phyloP scores from a whole-genome alignment of 352 stramenopile genomes.

The Phytophthora capsici region DNA sequence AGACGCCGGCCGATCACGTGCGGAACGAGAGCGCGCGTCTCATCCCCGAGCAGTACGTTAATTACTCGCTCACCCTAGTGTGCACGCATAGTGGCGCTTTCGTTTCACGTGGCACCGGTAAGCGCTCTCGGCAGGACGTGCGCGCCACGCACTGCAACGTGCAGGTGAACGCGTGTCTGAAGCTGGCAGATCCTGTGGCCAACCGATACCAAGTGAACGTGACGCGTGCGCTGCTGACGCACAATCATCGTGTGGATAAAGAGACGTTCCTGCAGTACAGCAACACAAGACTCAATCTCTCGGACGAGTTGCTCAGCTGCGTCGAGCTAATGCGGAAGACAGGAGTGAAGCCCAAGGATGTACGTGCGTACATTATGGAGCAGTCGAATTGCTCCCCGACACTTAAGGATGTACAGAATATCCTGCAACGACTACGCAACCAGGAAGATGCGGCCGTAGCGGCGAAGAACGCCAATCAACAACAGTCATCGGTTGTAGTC shows the following conservation, averaged over 20 bases:
- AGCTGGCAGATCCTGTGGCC: slow-evolving; percentile 32
- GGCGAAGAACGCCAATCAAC: not conserved
- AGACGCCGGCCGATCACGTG: slow-evolving; percentile 3
- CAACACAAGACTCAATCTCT: slow-evolving; percentile 37
- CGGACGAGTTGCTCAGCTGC: slow-evolving; percentile 33
- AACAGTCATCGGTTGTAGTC: slow-evolving; percentile 2
- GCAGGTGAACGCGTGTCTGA: slow-evolving; percentile 46
- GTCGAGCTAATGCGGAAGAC: slow-evolving; percentile 48
- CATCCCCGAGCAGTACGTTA: slow-evolving; percentile 41
- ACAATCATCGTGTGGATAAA: slow-evolving; percentile 44
- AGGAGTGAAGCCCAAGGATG: slow-evolving; percentile 39
- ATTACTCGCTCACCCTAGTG: slow-evolving; percentile 48
- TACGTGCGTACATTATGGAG: slow-evolving; percentile 40
- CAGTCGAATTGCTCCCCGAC: slow-evolving; percentile 41
- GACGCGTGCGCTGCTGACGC: slow-evolving; percentile 36
- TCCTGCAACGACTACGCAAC: slow-evolving; percentile 31
- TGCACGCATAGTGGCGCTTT: slow-evolving; percentile 48
- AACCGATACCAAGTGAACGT: slow-evolving; percentile 40
- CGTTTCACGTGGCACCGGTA: slow-evolving; percentile 37
- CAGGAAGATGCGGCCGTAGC: slow-evolving; percentile 16
- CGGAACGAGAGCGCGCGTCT: slow-evolving; percentile 14
- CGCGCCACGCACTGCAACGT: slow-evolving; percentile 39
- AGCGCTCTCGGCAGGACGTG: slow-evolving; percentile 39
- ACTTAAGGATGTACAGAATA: slow-evolving; percentile 48
- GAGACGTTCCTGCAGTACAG: slow-evolving; percentile 47